Evolutionary conservation across 2,329 filamentous ascomycete genomes (phyloP), one percentile per base, ranked within the genome.

Genomic region (Celoporthe dispersa): DNA sequence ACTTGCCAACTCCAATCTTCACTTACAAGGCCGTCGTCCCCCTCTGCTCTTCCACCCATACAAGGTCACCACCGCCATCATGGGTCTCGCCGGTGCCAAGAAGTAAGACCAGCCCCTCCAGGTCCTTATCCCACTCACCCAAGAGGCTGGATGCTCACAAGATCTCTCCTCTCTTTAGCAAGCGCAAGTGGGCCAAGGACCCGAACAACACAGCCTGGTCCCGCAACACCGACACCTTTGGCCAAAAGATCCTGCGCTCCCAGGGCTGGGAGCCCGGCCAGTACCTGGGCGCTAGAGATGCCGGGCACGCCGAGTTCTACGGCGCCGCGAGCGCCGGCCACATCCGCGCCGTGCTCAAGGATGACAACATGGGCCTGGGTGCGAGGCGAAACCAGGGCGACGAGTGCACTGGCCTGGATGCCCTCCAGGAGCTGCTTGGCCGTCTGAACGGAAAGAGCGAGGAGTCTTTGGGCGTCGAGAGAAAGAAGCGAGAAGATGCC

Each of bases 121-220:
- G 31, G 14, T 44, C 5, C n/a, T 12, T 37, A 2, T n/a, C 4
- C 37, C 37, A 39, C n/a, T 14, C 41, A 14, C 12, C 19, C 28
- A 31, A 31, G 31, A 25, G 19, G 5, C 28, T 19, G 6, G 61
- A 35, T 64, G 60, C 68, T 70, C 62, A 68, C 64, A 61, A 62
- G 28, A 11, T 39, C 19, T 39, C 28, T 33, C 48, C 35, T n/a
- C 37, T 51, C 37, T 19, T 25, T 66, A 82, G 79, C 72, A 80
- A 78, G 75, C 85, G 85, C 63, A 97, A 95, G 82, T 90, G 98
- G 78, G 92, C 91, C 74, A 87, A 92, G 79, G 96, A 99, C 81
- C 96, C 96, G 9, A 98, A 98, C 83, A 99, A 98, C 81, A 97
- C 93, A 63, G 90, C 88, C 86, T 99, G 96, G 96, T 90, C 91